Conservation (phyloP, 805 yeast genomes). For the Starmerella asiatica region DNA sequence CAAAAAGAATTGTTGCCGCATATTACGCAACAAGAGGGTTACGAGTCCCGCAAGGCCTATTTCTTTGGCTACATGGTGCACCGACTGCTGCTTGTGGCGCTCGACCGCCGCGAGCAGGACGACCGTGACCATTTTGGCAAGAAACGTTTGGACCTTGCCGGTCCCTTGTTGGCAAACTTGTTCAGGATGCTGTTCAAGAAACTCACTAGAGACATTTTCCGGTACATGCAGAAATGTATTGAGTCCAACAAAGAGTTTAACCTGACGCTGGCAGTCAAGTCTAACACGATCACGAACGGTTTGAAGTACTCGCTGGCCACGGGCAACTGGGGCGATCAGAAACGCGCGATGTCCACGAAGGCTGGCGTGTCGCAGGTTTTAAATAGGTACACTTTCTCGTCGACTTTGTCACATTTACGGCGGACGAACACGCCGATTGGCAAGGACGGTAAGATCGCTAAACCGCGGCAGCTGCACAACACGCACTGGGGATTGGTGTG, state of each 20-base stretch:
- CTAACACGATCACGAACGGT: constrained; percentile 94
- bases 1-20: constrained; percentile 95
- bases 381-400: constrained; percentile 94
- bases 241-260: constrained; percentile 96
- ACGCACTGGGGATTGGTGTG: constrained; percentile 99
- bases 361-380: constrained; percentile 99
- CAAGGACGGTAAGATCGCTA: constrained; percentile 96
- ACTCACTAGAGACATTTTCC: constrained; percentile 88
- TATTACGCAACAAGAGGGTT: constrained; percentile 94
- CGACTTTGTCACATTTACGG: constrained; percentile 96
- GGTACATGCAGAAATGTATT: constrained; percentile 97
- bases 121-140: constrained; percentile 99
- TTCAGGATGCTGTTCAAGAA: constrained; percentile 90
- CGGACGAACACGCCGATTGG: constrained; percentile 99
- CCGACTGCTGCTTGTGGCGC: constrained; percentile 82
- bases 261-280: constrained; percentile 89
- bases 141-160: constrained; percentile 95
- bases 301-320: constrained; percentile 95
- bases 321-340: constrained; percentile 99
- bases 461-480: constrained; percentile 97
- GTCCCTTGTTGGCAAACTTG: constrained; percentile 89
- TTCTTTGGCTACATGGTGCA: constrained; percentile 97
- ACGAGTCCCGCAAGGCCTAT: constrained; percentile 90
- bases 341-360: constrained; percentile 95
- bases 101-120: constrained; percentile 95